Evolutionary conservation across 805 yeast genomes (phyloP), one percentile per base, ranked within the genome.

Genomic region (Ogataea glucozyma): DNA sequence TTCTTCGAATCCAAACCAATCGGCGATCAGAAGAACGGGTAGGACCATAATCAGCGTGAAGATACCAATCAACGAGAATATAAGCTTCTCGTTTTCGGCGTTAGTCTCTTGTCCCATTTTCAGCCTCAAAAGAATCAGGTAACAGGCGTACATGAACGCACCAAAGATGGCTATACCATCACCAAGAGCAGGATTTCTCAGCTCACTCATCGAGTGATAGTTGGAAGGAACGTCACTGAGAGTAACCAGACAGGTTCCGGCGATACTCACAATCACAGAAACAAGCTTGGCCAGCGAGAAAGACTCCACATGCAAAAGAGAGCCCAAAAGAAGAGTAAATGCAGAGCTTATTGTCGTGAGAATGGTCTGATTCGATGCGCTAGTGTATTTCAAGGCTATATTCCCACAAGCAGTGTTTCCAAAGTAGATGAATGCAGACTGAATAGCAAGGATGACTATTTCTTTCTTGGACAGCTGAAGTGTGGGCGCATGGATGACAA

Each of bases 321-420:
- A 64, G 1, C 81, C 78, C 16, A 75, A 57, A 12, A 75, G 48
- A 26, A 77, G 58, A 0, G 81, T 74, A 53, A 75, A 77, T 4
- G 75, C 64, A 11, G 81, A 72, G 3, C 80, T 69, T 1, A 79
- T 70, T 2, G 81, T 71, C 6, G 78, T 69, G 13, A 77, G 53
- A 8, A 76, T 72, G 0, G 81, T 72, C 49, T 70, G 76, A 50
- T 75, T 76, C 16, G 81, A 71, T 0, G 80, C 78, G 9, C 77
- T 69, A 0, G 83, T 77, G 51, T 66, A 77, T 47, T 66, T 65
- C 33, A 77, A 62, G 3, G 76, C 61, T n/a, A 60, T 40, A 57
- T 75, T 65, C 4, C 64, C 72, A 44, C 66, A 61, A 8, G 66
- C 50, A 43, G 75, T 73, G 52, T 68, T 72, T 4, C 57, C 31